A percentile compares a stretch with the other conserved stretches of the same genome.
Evolutionary conservation across 1,284 basidiomycete genomes (phyloP).

Genomic region (Marasmius sp.): DNA sequence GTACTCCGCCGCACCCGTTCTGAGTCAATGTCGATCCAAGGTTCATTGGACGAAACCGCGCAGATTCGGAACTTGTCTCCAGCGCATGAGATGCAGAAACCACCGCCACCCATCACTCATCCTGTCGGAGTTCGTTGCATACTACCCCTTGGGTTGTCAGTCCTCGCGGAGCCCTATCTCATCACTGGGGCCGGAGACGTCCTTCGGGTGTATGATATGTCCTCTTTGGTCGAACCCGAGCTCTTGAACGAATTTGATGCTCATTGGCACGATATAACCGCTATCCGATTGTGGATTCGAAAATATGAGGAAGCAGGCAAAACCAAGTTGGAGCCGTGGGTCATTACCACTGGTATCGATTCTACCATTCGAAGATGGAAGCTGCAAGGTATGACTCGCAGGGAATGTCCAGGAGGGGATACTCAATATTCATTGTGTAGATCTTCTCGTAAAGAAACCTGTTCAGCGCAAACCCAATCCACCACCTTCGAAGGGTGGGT

Average conservation of each 20-base stretch:
- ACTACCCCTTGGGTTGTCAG: conserved; percentile 64
- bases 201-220: conserved; percentile 73
- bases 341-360: conserved; percentile 82
- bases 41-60: conserved; percentile 84
- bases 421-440: neutral
- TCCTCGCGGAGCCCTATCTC: conserved; percentile 65
- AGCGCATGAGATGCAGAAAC: conserved; percentile 28
- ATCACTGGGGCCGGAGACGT: conserved; percentile 83
- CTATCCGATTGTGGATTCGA: conserved; percentile 70
- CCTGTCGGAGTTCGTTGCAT: conserved; percentile 70
- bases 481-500: conserved; percentile 20
- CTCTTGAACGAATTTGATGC: conserved; percentile 71
- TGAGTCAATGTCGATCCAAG: conserved; percentile 38
- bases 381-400: conserved; percentile 55
- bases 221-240: conserved; percentile 61
- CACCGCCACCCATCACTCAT: conserved; percentile 59
- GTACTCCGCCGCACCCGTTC: neutral
- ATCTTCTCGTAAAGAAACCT: conserved; percentile 39
- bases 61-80: conserved; percentile 50
- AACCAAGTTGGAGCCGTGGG: conserved; percentile 65
- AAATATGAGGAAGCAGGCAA: conserved; percentile 42
- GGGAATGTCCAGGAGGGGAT: neutral
- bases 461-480: conserved; percentile 39
- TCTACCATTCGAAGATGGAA: conserved; percentile 84
- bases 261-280: conserved; percentile 86